These are phyloP conservation scores for Ampelocalamus luodianensis DNA, from an alignment of 176 grass and related monocot species.

Conservation along the genomic window DNA sequence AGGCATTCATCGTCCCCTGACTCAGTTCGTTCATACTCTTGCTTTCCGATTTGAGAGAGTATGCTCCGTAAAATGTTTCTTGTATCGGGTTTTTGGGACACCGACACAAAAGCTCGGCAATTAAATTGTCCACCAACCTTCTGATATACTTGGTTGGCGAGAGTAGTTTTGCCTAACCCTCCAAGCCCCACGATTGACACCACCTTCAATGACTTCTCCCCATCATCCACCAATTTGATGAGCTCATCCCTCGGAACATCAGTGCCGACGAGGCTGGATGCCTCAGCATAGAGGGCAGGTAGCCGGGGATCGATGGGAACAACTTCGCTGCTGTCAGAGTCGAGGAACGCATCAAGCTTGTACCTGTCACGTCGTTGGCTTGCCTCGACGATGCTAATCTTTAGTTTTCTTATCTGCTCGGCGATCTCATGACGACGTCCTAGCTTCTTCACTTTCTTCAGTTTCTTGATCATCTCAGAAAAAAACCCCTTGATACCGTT, in stretches of 20 bases:
- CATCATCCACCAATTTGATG: constrained; percentile 19
- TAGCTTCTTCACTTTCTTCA: constrained; percentile 35
- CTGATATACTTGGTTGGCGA: constrained; percentile 45
- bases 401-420: constrained; percentile 25
- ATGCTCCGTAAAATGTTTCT: constrained; percentile 29
- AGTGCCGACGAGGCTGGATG: constrained; percentile 25
- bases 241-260: constrained; percentile 36
- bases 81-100: constrained; percentile 33
- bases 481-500: background rate
- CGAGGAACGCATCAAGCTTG: constrained; percentile 16
- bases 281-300: constrained; percentile 27
- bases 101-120: background rate
- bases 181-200: constrained; percentile 49
- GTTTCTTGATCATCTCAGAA: background rate
- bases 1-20: constrained; percentile 5
- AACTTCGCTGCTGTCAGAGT: background rate
- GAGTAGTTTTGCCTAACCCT: constrained; percentile 51
- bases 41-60: background rate
- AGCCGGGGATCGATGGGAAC: constrained; percentile 3
- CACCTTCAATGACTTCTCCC: constrained; percentile 22
- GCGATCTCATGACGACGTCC: background rate
- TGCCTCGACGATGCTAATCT: constrained; percentile 1
- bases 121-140: constrained; percentile 8
- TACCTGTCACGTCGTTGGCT: constrained; percentile 23
- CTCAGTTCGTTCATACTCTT: too few relatives aligned